Percentiles rank a stretch among this genome's conserved stretches.
Evolutionary conservation across 192 early-diverging fungal species (phyloP).

Genomic region (Podila horticola): DNA sequence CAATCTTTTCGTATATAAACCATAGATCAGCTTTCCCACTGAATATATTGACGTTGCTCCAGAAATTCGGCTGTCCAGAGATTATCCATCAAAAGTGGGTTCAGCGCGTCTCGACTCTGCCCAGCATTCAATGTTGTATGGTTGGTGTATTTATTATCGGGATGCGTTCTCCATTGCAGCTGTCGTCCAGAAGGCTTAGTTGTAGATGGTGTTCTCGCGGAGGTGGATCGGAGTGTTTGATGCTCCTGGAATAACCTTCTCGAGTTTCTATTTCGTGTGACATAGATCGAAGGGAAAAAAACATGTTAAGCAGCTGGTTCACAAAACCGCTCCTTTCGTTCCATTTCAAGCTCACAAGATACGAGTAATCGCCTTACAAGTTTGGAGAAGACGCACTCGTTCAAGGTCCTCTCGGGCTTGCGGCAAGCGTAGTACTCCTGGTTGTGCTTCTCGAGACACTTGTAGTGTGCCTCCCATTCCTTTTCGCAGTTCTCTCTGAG

Average conservation of each 20-base stretch:
- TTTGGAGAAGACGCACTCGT: constrained; percentile 89
- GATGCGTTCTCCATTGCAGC: no score
- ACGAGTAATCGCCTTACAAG: constrained; percentile 64
- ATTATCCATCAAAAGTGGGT: no score
- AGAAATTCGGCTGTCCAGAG: no score
- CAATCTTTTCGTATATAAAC: no score
- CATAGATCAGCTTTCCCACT: no score
- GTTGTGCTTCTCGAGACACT: constrained; percentile 93
- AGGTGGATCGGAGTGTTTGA: constrained; percentile 55
- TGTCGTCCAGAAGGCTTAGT: constrained; percentile 15
- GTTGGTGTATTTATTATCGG: no score
- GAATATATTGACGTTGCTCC: no score
- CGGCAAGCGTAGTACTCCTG: constrained; percentile 88
- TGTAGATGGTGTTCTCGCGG: constrained; percentile 50
- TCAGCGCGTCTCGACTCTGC: no score
- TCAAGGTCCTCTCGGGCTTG: constrained; percentile 79
- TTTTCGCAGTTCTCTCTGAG: constrained; percentile 89
- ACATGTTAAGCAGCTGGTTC: neutral
- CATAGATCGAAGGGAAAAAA: neutral
- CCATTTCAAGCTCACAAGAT: neutral
- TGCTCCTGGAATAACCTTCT: constrained; percentile 76
- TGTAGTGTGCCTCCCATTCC: constrained; percentile 90
- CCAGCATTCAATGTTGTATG: no score
- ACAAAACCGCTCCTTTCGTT: neutral
- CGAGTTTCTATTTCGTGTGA: constrained; percentile 57